These are phyloP conservation scores for Carex cristatella DNA, from an alignment of 176 grass and related monocot species.

Conservation along the genomic window DNA sequence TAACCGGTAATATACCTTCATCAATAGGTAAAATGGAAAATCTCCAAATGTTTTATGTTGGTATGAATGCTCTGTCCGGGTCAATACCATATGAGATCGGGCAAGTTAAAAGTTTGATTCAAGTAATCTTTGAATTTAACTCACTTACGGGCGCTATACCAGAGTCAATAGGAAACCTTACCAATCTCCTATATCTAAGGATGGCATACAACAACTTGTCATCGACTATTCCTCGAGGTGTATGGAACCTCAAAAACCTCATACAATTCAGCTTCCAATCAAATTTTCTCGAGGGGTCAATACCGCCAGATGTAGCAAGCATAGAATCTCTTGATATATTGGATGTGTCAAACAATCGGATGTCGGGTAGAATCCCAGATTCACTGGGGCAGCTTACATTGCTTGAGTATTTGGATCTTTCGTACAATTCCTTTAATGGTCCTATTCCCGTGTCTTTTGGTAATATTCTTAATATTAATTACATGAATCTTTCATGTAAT, in stretches of 20 bases:
- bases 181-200: conserved; percentile 1
- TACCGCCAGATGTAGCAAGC: conserved; percentile 13
- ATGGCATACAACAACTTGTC: conserved; percentile 17
- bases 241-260: conserved; percentile 8
- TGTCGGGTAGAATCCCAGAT: conserved; percentile 24
- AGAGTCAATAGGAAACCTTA: conserved; percentile 17
- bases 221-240: conserved; percentile 16
- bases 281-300: conserved; percentile 22
- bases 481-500: conserved; percentile 21
- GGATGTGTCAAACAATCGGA: background rate
- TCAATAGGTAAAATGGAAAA: background rate
- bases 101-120: conserved; percentile 6
- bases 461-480: conserved; percentile 15
- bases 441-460: conserved; percentile 22
- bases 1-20: conserved; percentile 17
- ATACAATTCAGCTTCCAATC: background rate
- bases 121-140: conserved; percentile 2
- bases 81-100: conserved; percentile 24
- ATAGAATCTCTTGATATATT: conserved; percentile 17
- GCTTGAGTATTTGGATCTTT: background rate
- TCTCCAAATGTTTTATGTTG: conserved; percentile 1
- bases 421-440: conserved; percentile 14
- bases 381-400: conserved; percentile 9
- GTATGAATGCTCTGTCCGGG: background rate
- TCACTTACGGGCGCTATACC: conserved; percentile 21